These are phyloP conservation scores for Leccinum rimulosum DNA, from an alignment of 768 basidiomycete genomes.

Conservation along the genomic window DNA sequence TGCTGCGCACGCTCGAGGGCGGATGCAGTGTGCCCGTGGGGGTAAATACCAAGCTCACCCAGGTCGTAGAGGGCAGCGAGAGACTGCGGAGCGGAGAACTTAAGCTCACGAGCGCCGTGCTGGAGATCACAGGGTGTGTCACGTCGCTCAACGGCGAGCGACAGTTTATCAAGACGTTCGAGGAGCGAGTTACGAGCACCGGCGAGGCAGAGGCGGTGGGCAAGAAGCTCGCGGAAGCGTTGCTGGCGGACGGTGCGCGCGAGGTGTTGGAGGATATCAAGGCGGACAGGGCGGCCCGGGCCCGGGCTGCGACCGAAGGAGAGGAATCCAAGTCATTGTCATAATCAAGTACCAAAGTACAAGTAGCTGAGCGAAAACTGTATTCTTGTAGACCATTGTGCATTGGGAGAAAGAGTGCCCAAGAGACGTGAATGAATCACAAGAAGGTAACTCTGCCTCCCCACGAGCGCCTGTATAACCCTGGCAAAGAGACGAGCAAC, in stretches of 20 bases:
- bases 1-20: conserved; percentile 87
- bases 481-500: conserved; percentile 40
- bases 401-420: conserved; percentile 14
- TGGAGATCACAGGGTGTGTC: conserved; percentile 78
- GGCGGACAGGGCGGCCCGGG: conserved; percentile 53
- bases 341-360: neutral
- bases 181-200: conserved; percentile 45
- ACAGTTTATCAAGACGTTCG: conserved; percentile 68
- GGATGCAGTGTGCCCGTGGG: conserved; percentile 98
- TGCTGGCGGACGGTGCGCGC: conserved; percentile 72
- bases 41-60: conserved; percentile 52
- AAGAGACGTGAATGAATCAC: conserved; percentile 20
- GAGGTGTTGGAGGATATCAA: conserved; percentile 83
- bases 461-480: conserved; percentile 67
- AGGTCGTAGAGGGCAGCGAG: conserved; percentile 30
- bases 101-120: conserved; percentile 32
- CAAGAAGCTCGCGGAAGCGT: conserved; percentile 53
- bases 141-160: conserved; percentile 73
- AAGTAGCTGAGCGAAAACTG: conserved; percentile 8
- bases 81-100: conserved; percentile 31
- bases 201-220: conserved; percentile 73
- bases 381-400: conserved; percentile 27
- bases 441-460: conserved; percentile 49
- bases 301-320: conserved; percentile 38
- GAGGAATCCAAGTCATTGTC: conserved; percentile 18